Percentiles rank a stretch among this genome's conserved stretches.
Evolutionary conservation across 768 basidiomycete species (phyloP).

Genomic region (Pulveroboletus sp.): DNA sequence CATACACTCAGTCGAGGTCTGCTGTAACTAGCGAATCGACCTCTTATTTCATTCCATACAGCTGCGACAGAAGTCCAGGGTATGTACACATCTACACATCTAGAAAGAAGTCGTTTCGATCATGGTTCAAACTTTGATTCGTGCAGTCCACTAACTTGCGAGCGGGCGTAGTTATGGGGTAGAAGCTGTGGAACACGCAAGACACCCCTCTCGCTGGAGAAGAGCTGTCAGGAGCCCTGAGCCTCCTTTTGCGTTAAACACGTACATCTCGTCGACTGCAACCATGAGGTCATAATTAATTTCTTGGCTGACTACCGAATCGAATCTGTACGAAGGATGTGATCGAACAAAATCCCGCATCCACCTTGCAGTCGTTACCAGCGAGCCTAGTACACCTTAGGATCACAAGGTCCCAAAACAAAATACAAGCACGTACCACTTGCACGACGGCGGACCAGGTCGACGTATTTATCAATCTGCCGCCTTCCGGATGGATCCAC

Average conservation of each 20-base stretch:
- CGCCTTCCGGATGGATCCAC: slow-evolving; percentile 53
- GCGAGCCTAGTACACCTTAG: slow-evolving; percentile 47
- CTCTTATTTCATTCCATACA: background rate
- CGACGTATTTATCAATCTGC: slow-evolving; percentile 72
- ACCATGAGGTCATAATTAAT: slow-evolving; percentile 93
- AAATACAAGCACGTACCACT: slow-evolving; percentile 51
- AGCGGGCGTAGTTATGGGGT: slow-evolving; percentile 51
- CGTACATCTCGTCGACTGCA: slow-evolving; percentile 89
- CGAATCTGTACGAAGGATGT: slow-evolving; percentile 87
- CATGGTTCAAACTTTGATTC: slow-evolving; percentile 26
- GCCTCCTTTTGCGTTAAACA: slow-evolving; percentile 9
- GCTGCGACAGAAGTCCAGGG: background rate
- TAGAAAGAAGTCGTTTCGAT: background rate
- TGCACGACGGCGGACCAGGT: slow-evolving; percentile 72
- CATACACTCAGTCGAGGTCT: too few relatives aligned
- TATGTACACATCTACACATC: background rate
- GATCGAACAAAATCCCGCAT: slow-evolving; percentile 86
- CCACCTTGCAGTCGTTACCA: slow-evolving; percentile 88
- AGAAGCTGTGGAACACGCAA: slow-evolving; percentile 57
- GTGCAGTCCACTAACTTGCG: slow-evolving; percentile 21
- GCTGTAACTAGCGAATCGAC: background rate
- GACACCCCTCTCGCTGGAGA: slow-evolving; percentile 60
- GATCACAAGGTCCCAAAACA: background rate
- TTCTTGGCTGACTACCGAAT: slow-evolving; percentile 87
- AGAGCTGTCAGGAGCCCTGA: background rate